phyloP scores from a whole-genome alignment of 1,284 basidiomycete genomes.

The Rhodotorula sp. region DNA sequence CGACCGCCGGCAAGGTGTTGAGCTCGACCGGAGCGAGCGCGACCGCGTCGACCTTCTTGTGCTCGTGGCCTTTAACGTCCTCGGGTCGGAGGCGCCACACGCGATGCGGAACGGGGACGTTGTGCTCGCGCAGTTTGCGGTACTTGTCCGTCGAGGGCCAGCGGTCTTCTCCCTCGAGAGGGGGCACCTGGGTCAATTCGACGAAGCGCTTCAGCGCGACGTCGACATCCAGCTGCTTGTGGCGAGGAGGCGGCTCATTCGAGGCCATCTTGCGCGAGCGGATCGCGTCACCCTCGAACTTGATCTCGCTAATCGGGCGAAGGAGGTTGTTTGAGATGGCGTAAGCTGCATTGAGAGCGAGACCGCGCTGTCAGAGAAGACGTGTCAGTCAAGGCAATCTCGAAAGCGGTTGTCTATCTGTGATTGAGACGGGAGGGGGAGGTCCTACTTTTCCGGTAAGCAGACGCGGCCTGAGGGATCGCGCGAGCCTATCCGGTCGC shows the following conservation, averaged over 20 bases:
- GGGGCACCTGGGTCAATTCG: neutral
- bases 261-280: neutral
- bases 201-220: constrained; percentile 1
- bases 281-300: neutral
- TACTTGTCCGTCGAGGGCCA: constrained; percentile 2
- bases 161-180: constrained; percentile 8
- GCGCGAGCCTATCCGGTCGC: too few relatives aligned
- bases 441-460: neutral
- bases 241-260: neutral
- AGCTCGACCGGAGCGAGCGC: constrained; percentile 13
- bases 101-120: constrained; percentile 18
- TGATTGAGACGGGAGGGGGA: neutral
- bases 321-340: constrained; percentile 5
- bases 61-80: neutral
- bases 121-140: neutral
- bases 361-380: neutral
- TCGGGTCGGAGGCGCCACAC: constrained; percentile 11
- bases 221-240: neutral
- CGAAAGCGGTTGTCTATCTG: neutral
- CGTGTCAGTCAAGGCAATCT: too few relatives aligned
- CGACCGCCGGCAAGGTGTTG: constrained; percentile 1
- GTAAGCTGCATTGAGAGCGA: neutral
- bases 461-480: neutral
- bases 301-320: neutral
- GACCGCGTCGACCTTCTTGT: neutral